Conservation (phyloP, 768 basidiomycete genomes). For the Daedalea quercina region DNA sequence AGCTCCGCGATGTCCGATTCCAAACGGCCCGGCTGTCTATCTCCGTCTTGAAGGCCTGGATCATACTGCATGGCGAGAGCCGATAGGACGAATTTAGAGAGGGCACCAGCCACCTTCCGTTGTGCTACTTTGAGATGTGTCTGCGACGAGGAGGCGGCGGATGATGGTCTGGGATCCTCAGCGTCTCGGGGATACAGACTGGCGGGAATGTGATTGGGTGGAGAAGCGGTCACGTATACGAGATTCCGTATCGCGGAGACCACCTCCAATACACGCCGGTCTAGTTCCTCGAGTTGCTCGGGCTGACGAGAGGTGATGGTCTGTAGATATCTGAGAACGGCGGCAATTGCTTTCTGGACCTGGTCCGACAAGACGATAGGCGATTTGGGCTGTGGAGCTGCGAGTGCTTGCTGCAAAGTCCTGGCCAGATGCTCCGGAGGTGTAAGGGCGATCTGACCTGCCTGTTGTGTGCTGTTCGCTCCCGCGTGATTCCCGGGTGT, state of each 20-base stretch:
- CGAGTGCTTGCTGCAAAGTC: conserved; percentile 51
- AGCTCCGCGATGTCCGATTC: conserved; percentile 73
- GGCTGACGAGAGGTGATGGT: conserved; percentile 36
- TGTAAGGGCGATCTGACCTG: conserved; percentile 31
- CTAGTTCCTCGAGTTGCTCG: conserved; percentile 54
- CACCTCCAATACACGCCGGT: conserved; percentile 52
- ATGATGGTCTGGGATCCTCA: conserved; percentile 36
- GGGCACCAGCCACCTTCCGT: conserved; percentile 80
- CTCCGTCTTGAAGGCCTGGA: conserved; percentile 57
- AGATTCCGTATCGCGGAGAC: conserved; percentile 72
- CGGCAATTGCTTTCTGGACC: conserved; percentile 52
- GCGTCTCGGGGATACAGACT: conserved; percentile 44
- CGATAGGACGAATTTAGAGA: conserved; percentile 87
- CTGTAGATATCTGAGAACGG: conserved; percentile 49
- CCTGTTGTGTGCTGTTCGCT: conserved; percentile 10
- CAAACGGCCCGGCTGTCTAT: conserved; percentile 55
- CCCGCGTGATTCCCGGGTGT: not conserved
- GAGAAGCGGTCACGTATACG: conserved; percentile 38
- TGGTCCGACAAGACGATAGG: conserved; percentile 56
- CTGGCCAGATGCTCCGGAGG: conserved; percentile 64
- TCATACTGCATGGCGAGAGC: conserved; percentile 87
- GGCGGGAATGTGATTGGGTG: conserved; percentile 50
- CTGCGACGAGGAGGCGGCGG: conserved; percentile 35
- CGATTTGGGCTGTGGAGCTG: conserved; percentile 50
- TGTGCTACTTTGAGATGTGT: conserved; percentile 66